Evolutionary conservation across 768 basidiomycete species (phyloP).

Genomic region (Austroboletus festivus): DNA sequence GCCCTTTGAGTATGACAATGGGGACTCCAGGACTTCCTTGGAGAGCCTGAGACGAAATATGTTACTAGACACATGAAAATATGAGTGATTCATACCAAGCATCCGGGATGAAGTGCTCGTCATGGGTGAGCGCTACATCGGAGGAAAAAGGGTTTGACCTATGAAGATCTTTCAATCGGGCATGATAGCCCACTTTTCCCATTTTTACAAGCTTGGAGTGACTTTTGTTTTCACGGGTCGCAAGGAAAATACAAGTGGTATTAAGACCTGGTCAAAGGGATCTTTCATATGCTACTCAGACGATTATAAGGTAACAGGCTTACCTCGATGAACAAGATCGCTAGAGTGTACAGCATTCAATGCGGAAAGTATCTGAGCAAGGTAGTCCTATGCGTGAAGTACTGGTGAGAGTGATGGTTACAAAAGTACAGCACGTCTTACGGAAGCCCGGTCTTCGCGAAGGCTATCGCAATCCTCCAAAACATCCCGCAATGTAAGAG

Average conservation of each 20-base stretch:
- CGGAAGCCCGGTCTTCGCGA: conserved; percentile 67
- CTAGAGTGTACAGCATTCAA: conserved; percentile 63
- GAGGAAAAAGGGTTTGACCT: conserved; percentile 75
- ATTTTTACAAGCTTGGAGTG: conserved; percentile 71
- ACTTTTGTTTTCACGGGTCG: conserved; percentile 44
- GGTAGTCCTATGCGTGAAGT: conserved; percentile 56
- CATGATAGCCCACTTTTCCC: conserved; percentile 67
- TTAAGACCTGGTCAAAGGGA: conserved; percentile 44
- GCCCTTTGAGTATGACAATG: conserved; percentile 69
- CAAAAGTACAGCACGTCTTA: conserved; percentile 32
- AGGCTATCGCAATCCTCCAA: conserved; percentile 74
- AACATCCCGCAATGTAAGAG: conserved; percentile 66
- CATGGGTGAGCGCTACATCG: conserved; percentile 11
- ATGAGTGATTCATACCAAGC: conserved; percentile 19
- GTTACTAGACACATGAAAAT: background rate
- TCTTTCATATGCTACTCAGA: background rate
- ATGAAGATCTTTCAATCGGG: conserved; percentile 74
- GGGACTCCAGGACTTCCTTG: conserved; percentile 75
- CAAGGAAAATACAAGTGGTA: conserved; percentile 59
- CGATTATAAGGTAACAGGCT: background rate
- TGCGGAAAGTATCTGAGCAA: conserved; percentile 67
- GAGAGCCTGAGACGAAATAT: conserved; percentile 51
- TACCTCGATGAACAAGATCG: conserved; percentile 71
- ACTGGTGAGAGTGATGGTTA: background rate
- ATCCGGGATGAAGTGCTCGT: conserved; percentile 27